Evolutionary conservation across 2,329 filamentous ascomycete genomes (phyloP).

Genomic region (Aureobasidium lini): DNA sequence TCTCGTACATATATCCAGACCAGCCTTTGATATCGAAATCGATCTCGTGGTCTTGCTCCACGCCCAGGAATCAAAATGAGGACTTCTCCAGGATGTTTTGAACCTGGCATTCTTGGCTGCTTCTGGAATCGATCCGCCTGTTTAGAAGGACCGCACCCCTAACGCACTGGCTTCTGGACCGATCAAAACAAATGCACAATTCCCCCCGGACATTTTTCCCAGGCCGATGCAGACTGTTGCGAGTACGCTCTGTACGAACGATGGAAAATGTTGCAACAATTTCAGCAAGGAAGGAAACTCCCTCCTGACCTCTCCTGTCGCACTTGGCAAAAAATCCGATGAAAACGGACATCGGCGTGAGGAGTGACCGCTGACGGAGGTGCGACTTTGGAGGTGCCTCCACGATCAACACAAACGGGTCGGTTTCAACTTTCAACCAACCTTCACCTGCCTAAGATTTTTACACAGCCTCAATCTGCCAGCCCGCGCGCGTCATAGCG

Average conservation of each 20-base stretch:
- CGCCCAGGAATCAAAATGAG: neutral
- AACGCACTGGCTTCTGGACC: neutral
- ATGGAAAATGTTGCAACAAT: neutral
- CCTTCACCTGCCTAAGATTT: neutral
- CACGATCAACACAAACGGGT: neutral
- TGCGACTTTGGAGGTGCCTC: neutral
- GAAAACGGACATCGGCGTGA: neutral
- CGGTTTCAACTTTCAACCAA: constrained; percentile 4
- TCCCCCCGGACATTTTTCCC: no score
- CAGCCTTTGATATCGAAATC: neutral
- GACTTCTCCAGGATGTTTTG: neutral
- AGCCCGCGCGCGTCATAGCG: neutral
- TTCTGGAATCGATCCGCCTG: constrained; percentile 1
- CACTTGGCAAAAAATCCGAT: neutral
- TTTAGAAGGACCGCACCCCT: neutral
- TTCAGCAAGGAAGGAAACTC: neutral
- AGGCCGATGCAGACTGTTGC: neutral
- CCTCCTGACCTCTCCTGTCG: neutral
- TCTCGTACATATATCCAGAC: neutral
- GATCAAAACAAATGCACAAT: no score
- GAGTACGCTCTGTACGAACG: neutral
- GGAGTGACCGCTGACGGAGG: neutral
- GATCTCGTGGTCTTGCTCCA: neutral
- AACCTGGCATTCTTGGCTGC: neutral
- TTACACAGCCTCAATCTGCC: constrained; percentile 5